Evolutionary conservation across 2,329 filamentous ascomycete genomes (phyloP).

Genomic region (Fusarium sp.): DNA sequence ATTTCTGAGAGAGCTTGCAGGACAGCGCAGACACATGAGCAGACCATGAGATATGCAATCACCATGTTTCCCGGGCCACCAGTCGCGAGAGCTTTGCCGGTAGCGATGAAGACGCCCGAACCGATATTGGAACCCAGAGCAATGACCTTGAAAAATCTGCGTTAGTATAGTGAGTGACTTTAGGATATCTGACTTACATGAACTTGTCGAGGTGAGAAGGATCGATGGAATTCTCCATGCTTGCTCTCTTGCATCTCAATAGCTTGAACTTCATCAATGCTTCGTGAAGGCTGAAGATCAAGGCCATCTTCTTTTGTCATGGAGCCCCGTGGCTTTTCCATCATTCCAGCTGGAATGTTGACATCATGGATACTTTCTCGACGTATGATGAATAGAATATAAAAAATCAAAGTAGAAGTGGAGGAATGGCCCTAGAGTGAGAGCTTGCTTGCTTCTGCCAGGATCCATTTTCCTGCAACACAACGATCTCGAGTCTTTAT

Average conservation of each 20-base stretch:
- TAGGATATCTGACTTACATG: slow-evolving; percentile 17
- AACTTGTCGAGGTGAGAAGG: slow-evolving; percentile 36
- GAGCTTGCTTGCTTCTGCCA: slow-evolving; percentile 6
- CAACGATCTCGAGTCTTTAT: slow-evolving; percentile 15
- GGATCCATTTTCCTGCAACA: neutral
- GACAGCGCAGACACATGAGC: slow-evolving; percentile 37
- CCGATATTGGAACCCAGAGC: slow-evolving; percentile 39
- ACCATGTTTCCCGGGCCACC: slow-evolving; percentile 38
- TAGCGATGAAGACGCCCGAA: slow-evolving; percentile 38
- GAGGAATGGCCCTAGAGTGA: neutral
- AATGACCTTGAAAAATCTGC: slow-evolving; percentile 20
- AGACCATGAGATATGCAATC: slow-evolving; percentile 37
- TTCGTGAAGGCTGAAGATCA: slow-evolving; percentile 10
- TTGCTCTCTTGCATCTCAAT: slow-evolving; percentile 24
- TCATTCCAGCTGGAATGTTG: slow-evolving; percentile 6
- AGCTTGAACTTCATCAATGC: slow-evolving; percentile 18
- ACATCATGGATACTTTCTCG: slow-evolving; percentile 26
- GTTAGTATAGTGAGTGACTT: neutral
- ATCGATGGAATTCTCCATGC: slow-evolving; percentile 37
- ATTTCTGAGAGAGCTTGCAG: slow-evolving; percentile 38
- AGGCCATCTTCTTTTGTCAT: slow-evolving; percentile 23
- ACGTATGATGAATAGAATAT: slow-evolving; percentile 13
- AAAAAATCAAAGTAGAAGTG: neutral
- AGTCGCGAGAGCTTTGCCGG: slow-evolving; percentile 34
- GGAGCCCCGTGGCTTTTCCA: slow-evolving; percentile 22